phyloP scores from a whole-genome alignment of 768 basidiomycete species.

The Clavaria fumosa region DNA sequence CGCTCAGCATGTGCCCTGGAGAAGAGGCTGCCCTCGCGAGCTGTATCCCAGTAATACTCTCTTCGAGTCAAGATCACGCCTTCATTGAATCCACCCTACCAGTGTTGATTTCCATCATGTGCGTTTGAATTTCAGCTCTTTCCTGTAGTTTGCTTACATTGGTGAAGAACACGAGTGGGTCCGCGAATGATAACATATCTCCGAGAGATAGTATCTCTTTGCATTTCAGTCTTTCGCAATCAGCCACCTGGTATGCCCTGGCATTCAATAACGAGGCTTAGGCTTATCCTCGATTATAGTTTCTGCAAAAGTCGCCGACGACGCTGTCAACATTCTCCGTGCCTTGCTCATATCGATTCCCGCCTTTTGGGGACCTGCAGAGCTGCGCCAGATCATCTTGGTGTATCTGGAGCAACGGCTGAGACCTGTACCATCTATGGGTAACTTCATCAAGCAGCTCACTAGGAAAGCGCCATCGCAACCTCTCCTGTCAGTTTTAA shows the following conservation, averaged over 20 bases:
- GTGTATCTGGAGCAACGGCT: constrained; percentile 38
- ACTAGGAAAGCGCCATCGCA: constrained; percentile 59
- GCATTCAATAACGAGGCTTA: neutral
- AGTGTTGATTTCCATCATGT: constrained; percentile 50
- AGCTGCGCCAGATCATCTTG: constrained; percentile 38
- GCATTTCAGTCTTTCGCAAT: constrained; percentile 32
- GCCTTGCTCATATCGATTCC: constrained; percentile 64
- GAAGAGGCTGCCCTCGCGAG: constrained; percentile 55
- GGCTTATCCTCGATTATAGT: constrained; percentile 1
- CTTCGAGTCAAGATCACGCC: constrained; percentile 26
- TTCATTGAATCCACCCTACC: constrained; percentile 30
- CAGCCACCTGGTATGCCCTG: constrained; percentile 20
- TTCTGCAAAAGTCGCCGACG: constrained; percentile 12
- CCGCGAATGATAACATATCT: constrained; percentile 83
- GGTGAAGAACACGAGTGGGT: constrained; percentile 51
- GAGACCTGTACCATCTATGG: constrained; percentile 20
- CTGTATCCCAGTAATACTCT: constrained; percentile 43
- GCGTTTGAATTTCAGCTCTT: constrained; percentile 14
- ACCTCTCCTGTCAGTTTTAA: constrained; percentile 48
- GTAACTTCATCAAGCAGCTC: constrained; percentile 41
- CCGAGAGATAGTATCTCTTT: constrained; percentile 48
- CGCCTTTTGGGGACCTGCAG: constrained; percentile 58
- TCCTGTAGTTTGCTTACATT: constrained; percentile 1
- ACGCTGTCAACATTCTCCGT: constrained; percentile 37
- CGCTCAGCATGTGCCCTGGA: constrained; percentile 36